Conservation (phyloP, 768 basidiomycete genomes). For the Leccinum imitatum region DNA sequence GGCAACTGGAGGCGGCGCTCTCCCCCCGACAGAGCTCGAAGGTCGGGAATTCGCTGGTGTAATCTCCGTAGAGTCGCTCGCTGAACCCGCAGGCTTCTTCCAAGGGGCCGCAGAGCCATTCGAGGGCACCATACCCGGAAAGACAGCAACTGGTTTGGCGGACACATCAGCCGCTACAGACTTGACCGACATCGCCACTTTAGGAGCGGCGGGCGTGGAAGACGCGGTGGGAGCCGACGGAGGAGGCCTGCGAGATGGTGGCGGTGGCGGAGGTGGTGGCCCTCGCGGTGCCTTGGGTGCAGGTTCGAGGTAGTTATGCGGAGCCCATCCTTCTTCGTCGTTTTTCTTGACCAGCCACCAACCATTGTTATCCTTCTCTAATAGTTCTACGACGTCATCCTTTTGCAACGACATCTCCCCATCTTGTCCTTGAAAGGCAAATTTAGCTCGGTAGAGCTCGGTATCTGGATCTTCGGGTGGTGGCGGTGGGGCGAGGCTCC, state of each 20-base stretch:
- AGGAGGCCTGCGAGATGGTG: constrained; percentile 50
- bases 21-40: constrained; percentile 47
- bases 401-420: constrained; percentile 90
- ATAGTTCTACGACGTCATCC: constrained; percentile 88
- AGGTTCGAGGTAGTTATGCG: constrained; percentile 88
- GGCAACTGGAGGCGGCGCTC: constrained; percentile 59
- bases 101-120: constrained; percentile 74
- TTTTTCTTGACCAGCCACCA: constrained; percentile 97
- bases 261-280: constrained; percentile 67
- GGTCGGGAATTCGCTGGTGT: constrained; percentile 52
- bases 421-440: constrained; percentile 88
- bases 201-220: constrained; percentile 37
- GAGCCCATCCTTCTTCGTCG: constrained; percentile 89
- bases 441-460: constrained; percentile 84
- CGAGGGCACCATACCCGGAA: constrained; percentile 67
- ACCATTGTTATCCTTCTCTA: constrained; percentile 92
- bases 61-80: constrained; percentile 34
- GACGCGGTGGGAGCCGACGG: constrained; percentile 41
- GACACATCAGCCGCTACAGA: constrained; percentile 54
- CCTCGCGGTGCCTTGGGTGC: constrained; percentile 66
- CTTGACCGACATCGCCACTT: constrained; percentile 36
- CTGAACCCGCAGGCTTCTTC: constrained; percentile 54
- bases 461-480: constrained; percentile 61
- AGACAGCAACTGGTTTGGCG: constrained; percentile 81
- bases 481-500: constrained; percentile 49